Conservation (phyloP, 495 filamentous ascomycete genomes). For the Hamigera avellanea region DNA sequence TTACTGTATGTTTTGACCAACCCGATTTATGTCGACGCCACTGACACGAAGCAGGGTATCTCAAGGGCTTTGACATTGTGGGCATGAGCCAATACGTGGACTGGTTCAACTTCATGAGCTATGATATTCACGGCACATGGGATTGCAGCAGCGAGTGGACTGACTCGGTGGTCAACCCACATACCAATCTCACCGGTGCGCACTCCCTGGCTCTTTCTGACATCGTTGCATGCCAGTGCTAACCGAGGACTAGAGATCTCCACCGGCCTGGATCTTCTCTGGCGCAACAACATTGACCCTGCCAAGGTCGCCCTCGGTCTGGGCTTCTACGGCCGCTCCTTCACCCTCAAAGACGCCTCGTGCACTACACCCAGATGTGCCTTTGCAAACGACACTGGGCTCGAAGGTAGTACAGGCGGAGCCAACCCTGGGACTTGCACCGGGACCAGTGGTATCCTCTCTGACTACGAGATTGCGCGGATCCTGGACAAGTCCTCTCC, state of each 20-base stretch:
- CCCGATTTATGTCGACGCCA: not conserved
- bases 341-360: conserved; percentile 10
- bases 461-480: no score
- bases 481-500: not conserved
- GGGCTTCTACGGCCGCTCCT: conserved; percentile 35
- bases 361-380: conserved; percentile 16
- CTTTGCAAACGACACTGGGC: conserved; percentile 8
- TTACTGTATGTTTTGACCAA: not conserved
- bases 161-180: conserved; percentile 9
- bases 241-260: conserved; percentile 34
- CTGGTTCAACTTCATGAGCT: conserved; percentile 43
- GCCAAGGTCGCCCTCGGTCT: conserved; percentile 34
- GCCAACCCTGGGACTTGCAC: conserved; percentile 12
- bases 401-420: conserved; percentile 12
- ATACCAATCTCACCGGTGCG: conserved; percentile 40
- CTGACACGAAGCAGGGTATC: conserved; percentile 13
- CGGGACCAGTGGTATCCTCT: conserved; percentile 10
- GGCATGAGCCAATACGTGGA: conserved; percentile 21
- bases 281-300: conserved; percentile 31
- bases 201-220: not conserved
- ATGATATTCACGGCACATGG: conserved; percentile 26
- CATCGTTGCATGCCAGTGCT: no score
- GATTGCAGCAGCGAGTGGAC: no score
- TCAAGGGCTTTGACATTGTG: conserved; percentile 34
- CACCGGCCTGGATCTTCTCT: conserved; percentile 5